phyloP scores from a whole-genome alignment of 2,329 filamentous ascomycete species.

The Trichoderma guizhouense region DNA sequence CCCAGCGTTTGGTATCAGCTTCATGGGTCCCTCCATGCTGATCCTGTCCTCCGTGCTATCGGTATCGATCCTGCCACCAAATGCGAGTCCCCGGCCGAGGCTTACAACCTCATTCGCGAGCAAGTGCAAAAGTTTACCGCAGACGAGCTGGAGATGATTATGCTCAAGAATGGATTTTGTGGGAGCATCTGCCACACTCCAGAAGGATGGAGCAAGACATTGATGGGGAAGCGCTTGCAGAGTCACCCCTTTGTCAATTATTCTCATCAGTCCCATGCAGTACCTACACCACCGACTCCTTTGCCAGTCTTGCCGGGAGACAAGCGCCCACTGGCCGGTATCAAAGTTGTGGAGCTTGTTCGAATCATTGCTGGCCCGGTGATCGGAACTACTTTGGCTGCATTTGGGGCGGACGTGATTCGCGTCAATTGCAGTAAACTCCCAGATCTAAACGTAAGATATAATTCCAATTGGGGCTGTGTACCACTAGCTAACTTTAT shows the following conservation, averaged over 20 bases:
- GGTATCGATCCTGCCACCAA: not conserved
- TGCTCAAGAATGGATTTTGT: slow-evolving; percentile 26
- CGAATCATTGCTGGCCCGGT: slow-evolving; percentile 20
- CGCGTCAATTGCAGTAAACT: not conserved
- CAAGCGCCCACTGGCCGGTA: slow-evolving; percentile 40
- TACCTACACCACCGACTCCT: not conserved
- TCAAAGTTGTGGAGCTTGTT: slow-evolving; percentile 23
- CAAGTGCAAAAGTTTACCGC: slow-evolving; percentile 14
- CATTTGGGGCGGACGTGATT: slow-evolving; percentile 24
- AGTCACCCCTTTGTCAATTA: slow-evolving; percentile 36
- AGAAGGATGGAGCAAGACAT: slow-evolving; percentile 28
- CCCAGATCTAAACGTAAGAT: not conserved
- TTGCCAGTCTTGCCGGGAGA: not conserved
- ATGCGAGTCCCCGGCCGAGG: not conserved
- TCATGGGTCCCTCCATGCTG: not conserved
- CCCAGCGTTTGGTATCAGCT: not conserved
- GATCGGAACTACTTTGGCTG: not conserved
- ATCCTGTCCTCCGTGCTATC: not conserved
- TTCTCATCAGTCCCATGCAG: slow-evolving; percentile 26
- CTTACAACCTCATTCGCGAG: not conserved
- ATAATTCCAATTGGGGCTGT: not conserved
- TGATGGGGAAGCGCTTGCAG: slow-evolving; percentile 20
- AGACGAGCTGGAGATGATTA: slow-evolving; percentile 25
- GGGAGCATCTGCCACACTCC: slow-evolving; percentile 28
- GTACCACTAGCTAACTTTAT: not conserved